phyloP scores from a whole-genome alignment of 495 filamentous ascomycete species.

The Acidomyces sp. region DNA sequence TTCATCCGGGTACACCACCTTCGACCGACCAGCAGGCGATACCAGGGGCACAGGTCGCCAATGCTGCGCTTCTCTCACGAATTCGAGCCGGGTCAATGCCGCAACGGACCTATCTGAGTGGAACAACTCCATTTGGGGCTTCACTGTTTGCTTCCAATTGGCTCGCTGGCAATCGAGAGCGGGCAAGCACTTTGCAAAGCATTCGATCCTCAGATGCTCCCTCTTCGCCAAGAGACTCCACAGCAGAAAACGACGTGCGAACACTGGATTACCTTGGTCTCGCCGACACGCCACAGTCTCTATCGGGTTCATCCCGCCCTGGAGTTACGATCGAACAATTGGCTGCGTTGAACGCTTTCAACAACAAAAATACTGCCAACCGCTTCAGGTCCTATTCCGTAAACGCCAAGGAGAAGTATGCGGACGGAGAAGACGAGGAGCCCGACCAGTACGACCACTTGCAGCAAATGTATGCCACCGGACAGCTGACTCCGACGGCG shows the following conservation, averaged over 20 bases:
- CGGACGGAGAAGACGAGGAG: conserved; percentile 70
- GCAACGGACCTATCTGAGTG: conserved; percentile 50
- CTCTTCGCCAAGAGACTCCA: conserved; percentile 77
- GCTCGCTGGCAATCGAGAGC: conserved; percentile 57
- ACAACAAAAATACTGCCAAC: conserved; percentile 65
- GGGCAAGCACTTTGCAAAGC: conserved; percentile 73
- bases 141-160: conserved; percentile 83
- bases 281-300: conserved; percentile 80
- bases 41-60: conserved; percentile 31
- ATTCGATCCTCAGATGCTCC: conserved; percentile 81
- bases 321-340: conserved; percentile 57
- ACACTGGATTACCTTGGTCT: conserved; percentile 93
- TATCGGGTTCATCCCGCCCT: conserved; percentile 37
- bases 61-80: conserved; percentile 66
- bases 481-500: conserved; percentile 58
- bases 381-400: conserved; percentile 94
- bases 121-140: conserved; percentile 66
- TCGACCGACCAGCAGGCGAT: conserved; percentile 41
- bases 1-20: conserved; percentile 61
- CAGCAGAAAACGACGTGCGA: conserved; percentile 75
- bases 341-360: conserved; percentile 40
- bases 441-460: conserved; percentile 17
- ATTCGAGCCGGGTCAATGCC: conserved; percentile 92
- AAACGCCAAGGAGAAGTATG: conserved; percentile 97
- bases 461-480: conserved; percentile 46